phyloP scores from a whole-genome alignment of 176 grass and related monocot species.

The Ananas comosus region DNA sequence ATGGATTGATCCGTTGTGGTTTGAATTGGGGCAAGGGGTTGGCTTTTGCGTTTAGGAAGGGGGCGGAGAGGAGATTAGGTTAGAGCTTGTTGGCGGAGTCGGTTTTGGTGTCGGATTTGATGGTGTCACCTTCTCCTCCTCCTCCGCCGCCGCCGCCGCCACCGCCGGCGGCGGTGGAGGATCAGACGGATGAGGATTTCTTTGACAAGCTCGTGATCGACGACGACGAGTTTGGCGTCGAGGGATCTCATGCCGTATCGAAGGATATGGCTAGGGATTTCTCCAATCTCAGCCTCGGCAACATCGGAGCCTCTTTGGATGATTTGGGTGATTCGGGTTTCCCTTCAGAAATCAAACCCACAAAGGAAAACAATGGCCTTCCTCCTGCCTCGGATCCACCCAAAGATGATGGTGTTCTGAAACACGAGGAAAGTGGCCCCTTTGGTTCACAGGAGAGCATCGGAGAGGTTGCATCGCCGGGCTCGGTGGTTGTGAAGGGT shows the following conservation, averaged over 20 bases:
- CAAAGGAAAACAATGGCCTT: not conserved
- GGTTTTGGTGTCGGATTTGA: not conserved
- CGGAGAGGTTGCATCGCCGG: slow-evolving; percentile 24
- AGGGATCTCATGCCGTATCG: slow-evolving; percentile 12
- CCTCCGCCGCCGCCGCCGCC: not conserved
- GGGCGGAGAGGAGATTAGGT: not conserved
- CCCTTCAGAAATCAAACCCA: not conserved
- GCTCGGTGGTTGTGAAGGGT: slow-evolving; percentile 11
- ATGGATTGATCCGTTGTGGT: not conserved
- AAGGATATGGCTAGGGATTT: slow-evolving; percentile 18
- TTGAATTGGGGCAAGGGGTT: not conserved
- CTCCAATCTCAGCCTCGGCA: slow-evolving; percentile 34
- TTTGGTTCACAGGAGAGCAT: not conserved
- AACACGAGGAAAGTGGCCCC: not conserved
- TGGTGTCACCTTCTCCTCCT: slow-evolving; percentile 16
- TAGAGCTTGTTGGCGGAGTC: not conserved
- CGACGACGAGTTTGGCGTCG: slow-evolving; percentile 22
- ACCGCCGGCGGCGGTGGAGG: slow-evolving; percentile 35
- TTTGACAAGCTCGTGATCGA: slow-evolving; percentile 85
- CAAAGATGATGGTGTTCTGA: not conserved
- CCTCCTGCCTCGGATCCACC: not conserved
- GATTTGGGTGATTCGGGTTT: slow-evolving; percentile 10
- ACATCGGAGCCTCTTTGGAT: slow-evolving; percentile 15
- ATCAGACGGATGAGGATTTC: slow-evolving; percentile 89
- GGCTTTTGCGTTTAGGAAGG: no score